phyloP scores from a whole-genome alignment of 805 yeast species.

The Sungouiella thailandica region DNA sequence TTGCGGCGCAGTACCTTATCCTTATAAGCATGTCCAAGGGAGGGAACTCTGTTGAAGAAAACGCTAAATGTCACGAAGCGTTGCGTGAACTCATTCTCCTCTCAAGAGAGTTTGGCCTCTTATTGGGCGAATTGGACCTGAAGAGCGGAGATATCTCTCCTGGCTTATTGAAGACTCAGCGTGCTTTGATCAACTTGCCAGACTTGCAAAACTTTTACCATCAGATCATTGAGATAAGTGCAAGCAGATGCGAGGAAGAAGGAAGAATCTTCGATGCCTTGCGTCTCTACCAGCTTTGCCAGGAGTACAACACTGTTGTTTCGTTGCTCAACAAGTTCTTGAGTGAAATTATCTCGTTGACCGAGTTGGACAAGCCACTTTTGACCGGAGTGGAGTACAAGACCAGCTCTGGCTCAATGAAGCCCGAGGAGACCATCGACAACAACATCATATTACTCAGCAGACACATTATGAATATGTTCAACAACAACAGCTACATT shows the following conservation, averaged over 20 bases:
- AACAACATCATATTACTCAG: slow-evolving; percentile 45
- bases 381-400: slow-evolving; percentile 34
- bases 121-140: slow-evolving; percentile 78
- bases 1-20: slow-evolving; percentile 85
- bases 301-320: slow-evolving; percentile 80
- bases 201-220: slow-evolving; percentile 58
- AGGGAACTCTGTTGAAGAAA: slow-evolving; percentile 38
- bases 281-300: slow-evolving; percentile 79
- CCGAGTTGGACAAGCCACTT: slow-evolving; percentile 61
- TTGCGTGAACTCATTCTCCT: slow-evolving; percentile 79
- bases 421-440: slow-evolving; percentile 35
- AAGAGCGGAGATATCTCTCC: slow-evolving; percentile 68
- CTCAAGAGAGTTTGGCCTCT: slow-evolving; percentile 74
- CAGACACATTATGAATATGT: slow-evolving; percentile 38
- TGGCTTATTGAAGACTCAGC: slow-evolving; percentile 79
- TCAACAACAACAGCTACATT: slow-evolving; percentile 55
- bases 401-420: slow-evolving; percentile 30
- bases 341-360: slow-evolving; percentile 69
- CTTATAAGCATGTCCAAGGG: slow-evolving; percentile 53
- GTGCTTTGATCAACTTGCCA: slow-evolving; percentile 54
- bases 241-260: slow-evolving; percentile 83
- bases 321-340: slow-evolving; percentile 66
- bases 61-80: slow-evolving; percentile 65
- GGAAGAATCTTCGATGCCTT: slow-evolving; percentile 85
- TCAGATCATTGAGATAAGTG: slow-evolving; percentile 79